Base-by-base conservation (phyloP, 352 stramenopile genomes). In the Globisporangium paroecandrum region DNA sequence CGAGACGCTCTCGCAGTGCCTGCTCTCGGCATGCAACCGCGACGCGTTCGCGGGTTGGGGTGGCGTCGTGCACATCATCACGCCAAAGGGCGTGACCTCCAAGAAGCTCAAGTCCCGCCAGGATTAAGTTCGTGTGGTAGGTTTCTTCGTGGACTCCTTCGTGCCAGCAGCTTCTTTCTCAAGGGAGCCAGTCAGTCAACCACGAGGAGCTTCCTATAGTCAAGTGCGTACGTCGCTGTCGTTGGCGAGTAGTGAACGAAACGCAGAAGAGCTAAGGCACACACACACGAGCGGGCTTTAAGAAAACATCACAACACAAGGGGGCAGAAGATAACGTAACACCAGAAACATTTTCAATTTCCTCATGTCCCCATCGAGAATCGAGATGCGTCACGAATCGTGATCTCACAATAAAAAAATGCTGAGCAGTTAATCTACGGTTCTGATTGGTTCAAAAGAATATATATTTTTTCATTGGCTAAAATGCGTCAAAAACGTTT, bases 21-120 rank as follows among this genome's bases (percentile, higher is more conserved):
- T 99, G 68, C 85, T 99, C 67, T 95, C 97, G 24, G 96, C 94
- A 65, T 98, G 99, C 73, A 98, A 99, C 87, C 87, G 98, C 36
- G 98, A 99, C 85, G 96, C 97, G 10, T 81, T 99, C 27, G 98
- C 93, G 56, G 98, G 98, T 57, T 99, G 98, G 98, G 98, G 98
- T 46, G 98, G 85, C 41, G 88, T 99, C 27, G 98, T 99, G 43
- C 96, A 99, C 88, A 99, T 99, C 74, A 98, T 99, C 70, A 94
- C 87, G 71, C 75, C 82, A 41, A 89, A 94, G 71, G 87, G 87
- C 54, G 88, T 94, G 68, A 91, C 77, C 25, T 91, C 87, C 38
- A 91, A 92, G 74, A 90, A 91, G 75, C 70, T 94, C 66, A 85
- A 87, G 67, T 89, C 83, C 64, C 87, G 87, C 67, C 84, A 92